Evolutionary conservation across 2,329 filamentous ascomycete species (phyloP), one percentile per base, ranked within the genome.

Genomic region (Phyllachora maydis): DNA sequence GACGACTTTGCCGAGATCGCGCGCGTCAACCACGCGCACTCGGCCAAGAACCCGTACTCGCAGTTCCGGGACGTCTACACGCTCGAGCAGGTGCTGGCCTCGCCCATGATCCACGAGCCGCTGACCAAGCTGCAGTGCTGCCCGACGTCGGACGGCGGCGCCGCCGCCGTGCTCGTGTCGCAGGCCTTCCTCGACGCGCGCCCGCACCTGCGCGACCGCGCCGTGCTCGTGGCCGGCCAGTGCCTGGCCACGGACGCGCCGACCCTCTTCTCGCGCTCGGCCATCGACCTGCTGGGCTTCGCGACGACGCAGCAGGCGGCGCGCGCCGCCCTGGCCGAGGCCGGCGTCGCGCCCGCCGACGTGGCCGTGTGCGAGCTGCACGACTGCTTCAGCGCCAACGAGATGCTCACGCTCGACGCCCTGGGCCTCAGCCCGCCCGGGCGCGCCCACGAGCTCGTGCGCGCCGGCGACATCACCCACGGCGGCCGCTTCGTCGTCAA

Each of bases 121-220:
- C 62, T 95, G 26, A 95, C 88, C 28, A 95, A 93, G 52, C 70
- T 95, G n/a, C 88, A 95, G 54, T 95, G 85, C 63, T 93, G 85
- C 51, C 85, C 88, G 2, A 95, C 85, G 1, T 91, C 81, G 0
- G 88, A 95, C 47, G 85, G 85, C 23, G 78, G 73, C 22, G 85
- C 82, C 1, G 82, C 88, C 1, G 79, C 78, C 9, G 72, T 95
- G 16, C 55, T 98, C 24, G 82, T 92, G 26, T 91, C 81, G 1
- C 73, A 92, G 49, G 64, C 61, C 22, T 95, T 93, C 61, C 65
- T 95, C 26, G 75, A 85, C 39, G 72, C 73, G 6, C 66, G 79
- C 12, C 83, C 83, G 2, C 70, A 91, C 37, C 66, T 93, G 28
- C 72, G 70, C 41, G 58, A 65, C 26, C 77, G 83, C 38, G 85